Evolutionary conservation across 345 rosid genomes (phyloP).

Genomic region (Balakata baccata): DNA sequence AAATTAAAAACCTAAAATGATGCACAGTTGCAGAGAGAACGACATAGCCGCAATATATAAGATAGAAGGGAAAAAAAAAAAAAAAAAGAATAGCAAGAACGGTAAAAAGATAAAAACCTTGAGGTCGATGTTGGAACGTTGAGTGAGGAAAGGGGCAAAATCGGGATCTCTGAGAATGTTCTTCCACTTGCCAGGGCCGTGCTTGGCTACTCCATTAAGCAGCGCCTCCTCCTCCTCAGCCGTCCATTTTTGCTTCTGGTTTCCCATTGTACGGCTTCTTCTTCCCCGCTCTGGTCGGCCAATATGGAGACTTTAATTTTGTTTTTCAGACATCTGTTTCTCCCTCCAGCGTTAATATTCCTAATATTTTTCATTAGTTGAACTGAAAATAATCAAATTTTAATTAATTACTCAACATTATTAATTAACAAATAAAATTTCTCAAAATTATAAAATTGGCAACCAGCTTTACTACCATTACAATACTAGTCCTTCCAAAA

Average conservation of each 20-base stretch:
- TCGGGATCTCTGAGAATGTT: conserved; percentile 71
- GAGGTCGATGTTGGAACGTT: conserved; percentile 85
- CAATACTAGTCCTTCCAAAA: too few species aligned
- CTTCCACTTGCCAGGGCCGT: conserved; percentile 91
- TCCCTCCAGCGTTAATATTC: not conserved
- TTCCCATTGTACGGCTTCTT: conserved; percentile 47
- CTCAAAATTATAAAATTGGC: too few species aligned
- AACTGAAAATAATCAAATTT: too few species aligned
- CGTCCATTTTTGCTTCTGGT: conserved; percentile 83
- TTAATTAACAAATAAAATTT: too few species aligned
- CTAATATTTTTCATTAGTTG: too few species aligned
- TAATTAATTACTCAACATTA: too few species aligned
- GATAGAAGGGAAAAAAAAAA: too few species aligned
- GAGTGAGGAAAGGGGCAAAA: conserved; percentile 51
- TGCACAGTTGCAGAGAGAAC: not conserved
- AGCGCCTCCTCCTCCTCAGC: conserved; percentile 74
- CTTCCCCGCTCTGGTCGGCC: not conserved
- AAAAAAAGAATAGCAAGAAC: not conserved
- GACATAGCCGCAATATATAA: not conserved
- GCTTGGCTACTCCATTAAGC: conserved; percentile 62
- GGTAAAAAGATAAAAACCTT: conserved; percentile 43
- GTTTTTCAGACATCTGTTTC: not conserved
- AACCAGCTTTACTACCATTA: too few species aligned
- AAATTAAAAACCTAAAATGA: not conserved
- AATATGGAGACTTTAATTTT: not conserved